Evolutionary conservation across 2,329 filamentous ascomycete genomes (phyloP), one percentile per base, ranked within the genome.

Genomic region (Septoria linicola): DNA sequence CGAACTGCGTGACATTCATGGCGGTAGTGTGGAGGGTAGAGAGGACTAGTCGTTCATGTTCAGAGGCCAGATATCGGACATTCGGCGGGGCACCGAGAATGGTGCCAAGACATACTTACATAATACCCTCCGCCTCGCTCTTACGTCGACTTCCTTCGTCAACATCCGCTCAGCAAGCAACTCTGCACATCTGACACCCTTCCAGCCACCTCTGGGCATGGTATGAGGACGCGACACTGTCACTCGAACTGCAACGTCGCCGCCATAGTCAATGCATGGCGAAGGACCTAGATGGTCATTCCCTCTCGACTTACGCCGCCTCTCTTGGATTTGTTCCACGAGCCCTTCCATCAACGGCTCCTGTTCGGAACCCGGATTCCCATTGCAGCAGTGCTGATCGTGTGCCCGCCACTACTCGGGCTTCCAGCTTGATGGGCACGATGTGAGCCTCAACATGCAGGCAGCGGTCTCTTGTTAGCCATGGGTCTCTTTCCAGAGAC

Each of bases 1-100:
- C 76, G 59, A 89, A 91, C 61, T 82, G 82, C 50, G 93, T 97
- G 71, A 97, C 89, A 59, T 96, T 89, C 92, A 97, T 96, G 37
- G 40, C 27, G 13, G 13, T 23, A n/a, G 30, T 23, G 10, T 25
- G 25, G 23, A 6, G 23, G 6, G 13, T 37, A 32, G 14, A 5
- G n/a, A 17, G 23, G 20, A 6, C 21, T 30, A 23, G 32, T 35
- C 32, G 8, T 3, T 2, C 7, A 8, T 1, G 34, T 20, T 16
- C 30, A 10, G 23, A 27, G 40, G 44, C 21, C 44, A 40, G 35
- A 47, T 47, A 47, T 40, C 16, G 23, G 20, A 32, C 20, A 14
- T 13, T 27, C 25, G 35, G 44, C 39, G 44, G 44, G 44, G 43
- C 43, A 43, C 27, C 27, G 14, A 34, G 6, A 21, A 39, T 10